Evolutionary conservation across 202 grass and related monocot species (phyloP), one percentile per base, ranked within the genome.

Genomic region (Digitaria exilis): DNA sequence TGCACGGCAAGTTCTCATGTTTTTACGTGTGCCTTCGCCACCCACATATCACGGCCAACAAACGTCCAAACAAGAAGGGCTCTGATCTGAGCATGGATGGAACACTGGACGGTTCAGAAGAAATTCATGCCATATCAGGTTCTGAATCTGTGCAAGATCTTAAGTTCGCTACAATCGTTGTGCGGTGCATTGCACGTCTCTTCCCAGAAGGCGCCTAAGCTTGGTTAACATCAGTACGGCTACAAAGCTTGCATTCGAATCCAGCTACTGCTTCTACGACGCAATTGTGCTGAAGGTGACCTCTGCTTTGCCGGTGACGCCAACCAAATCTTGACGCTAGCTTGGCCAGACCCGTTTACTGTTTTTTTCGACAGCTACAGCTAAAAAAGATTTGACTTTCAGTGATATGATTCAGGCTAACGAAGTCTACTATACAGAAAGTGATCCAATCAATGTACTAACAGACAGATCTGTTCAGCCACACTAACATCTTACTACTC

Each of bases 371-470:
- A 24, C 3, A 1, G 35, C 26, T 34, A 21, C 56, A 30, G 46
- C 49, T 3, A 9, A 72, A 81, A n/a, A 74, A 34, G 51, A 68
- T 82, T 58, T n/a, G 49, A 7, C 21, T 26, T 65, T 57, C 37
- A 60, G 31, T 29, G 49, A 42, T 59, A 11, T 57, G 29, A 67
- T 74, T 65, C 34, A 81, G 2, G 28, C 16, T 80, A 69, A 66
- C 65, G 52, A 72, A 71, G 69, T 29, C 31, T 59, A n/a, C n/a
- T n/a, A n/a, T n/a, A n/a, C n/a, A n/a, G n/a, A n/a, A n/a, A n/a
- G n/a, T n/a, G n/a, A n/a, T n/a, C n/a, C n/a, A n/a, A n/a, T n/a
- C n/a, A n/a, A n/a, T n/a, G n/a, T n/a, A n/a, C n/a, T n/a, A n/a
- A n/a, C n/a, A n/a, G n/a, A n/a, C n/a, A n/a, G n/a, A n/a, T n/a